phyloP scores from a whole-genome alignment of 2,329 filamentous ascomycete species.

The Calonectria pseudoreteaudii region DNA sequence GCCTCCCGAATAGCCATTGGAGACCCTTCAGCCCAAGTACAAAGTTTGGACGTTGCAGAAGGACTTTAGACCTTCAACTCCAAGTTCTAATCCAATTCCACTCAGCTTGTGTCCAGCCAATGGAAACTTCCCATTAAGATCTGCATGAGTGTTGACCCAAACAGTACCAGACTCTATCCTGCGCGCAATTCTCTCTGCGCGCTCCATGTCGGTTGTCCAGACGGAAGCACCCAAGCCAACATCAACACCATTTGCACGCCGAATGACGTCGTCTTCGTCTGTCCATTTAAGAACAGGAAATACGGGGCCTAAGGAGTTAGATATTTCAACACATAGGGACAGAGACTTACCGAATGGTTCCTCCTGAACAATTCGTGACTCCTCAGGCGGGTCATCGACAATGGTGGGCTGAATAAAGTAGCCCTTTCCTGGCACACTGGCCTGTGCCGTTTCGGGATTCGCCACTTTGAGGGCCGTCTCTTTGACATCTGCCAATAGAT shows the following conservation, averaged over 20 bases:
- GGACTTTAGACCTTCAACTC: not conserved
- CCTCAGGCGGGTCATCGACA: not conserved
- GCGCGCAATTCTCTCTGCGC: not conserved
- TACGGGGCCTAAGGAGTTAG: not conserved
- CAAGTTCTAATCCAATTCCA: slow-evolving; percentile 3
- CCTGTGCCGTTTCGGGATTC: not conserved
- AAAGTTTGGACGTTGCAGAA: not conserved
- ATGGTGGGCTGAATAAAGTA: slow-evolving; percentile 11
- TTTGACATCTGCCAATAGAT: not conserved
- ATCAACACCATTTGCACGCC: not conserved
- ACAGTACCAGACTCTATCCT: slow-evolving; percentile 5
- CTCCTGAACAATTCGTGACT: not conserved
- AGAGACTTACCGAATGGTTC: slow-evolving; percentile 3
- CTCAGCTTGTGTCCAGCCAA: slow-evolving; percentile 10
- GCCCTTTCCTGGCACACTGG: not conserved
- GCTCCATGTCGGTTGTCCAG: not conserved
- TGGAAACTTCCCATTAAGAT: not conserved
- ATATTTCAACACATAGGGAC: not conserved
- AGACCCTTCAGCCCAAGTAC: not conserved
- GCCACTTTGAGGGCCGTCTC: not conserved
- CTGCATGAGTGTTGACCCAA: slow-evolving; percentile 5
- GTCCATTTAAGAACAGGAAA: slow-evolving; percentile 1
- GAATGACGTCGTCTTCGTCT: not conserved
- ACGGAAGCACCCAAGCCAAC: slow-evolving; percentile 4
- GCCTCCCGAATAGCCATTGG: too few species aligned